Conservation (phyloP, 768 basidiomycete genomes). For the Fibroporia radiculosa region DNA sequence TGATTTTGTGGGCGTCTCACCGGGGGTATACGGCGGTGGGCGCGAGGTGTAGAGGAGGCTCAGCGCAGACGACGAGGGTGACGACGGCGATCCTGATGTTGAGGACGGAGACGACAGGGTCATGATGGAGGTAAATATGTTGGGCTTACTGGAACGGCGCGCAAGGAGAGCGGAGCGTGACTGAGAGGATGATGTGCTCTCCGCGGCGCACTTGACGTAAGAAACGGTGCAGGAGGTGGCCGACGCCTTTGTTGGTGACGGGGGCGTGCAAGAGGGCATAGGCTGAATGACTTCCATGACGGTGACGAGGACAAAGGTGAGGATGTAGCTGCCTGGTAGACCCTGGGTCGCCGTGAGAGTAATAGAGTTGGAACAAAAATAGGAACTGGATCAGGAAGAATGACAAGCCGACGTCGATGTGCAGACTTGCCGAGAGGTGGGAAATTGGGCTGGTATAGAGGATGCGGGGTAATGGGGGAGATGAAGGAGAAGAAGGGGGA, state of each 20-base stretch:
- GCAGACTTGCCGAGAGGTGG: background rate
- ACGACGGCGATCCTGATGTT: slow-evolving; percentile 2
- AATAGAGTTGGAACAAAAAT: background rate
- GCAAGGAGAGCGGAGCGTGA: slow-evolving; percentile 10
- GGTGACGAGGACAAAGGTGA: background rate
- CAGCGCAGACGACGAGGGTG: slow-evolving; percentile 1
- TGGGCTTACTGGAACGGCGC: slow-evolving; percentile 12
- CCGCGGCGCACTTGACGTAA: background rate
- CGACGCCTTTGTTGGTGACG: background rate
- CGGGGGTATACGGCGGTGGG: background rate
- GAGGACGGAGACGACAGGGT: slow-evolving; percentile 6
- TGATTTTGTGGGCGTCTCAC: background rate
- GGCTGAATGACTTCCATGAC: slow-evolving; percentile 12
- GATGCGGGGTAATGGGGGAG: slow-evolving; percentile 1
- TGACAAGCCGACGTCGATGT: background rate
- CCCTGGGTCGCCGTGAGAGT: no score
- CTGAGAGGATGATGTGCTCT: background rate
- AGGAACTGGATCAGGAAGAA: background rate
- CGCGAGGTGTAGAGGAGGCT: slow-evolving; percentile 1
- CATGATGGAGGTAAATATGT: slow-evolving; percentile 7
- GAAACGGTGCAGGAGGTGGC: background rate
- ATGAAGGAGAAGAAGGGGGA: slow-evolving; percentile 1
- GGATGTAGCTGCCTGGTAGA: no score
- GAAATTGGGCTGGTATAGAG: background rate
- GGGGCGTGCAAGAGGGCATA: slow-evolving; percentile 1